Evolutionary conservation across 2,329 filamentous ascomycete genomes (phyloP).

Genomic region (Exophiala calicioides): DNA sequence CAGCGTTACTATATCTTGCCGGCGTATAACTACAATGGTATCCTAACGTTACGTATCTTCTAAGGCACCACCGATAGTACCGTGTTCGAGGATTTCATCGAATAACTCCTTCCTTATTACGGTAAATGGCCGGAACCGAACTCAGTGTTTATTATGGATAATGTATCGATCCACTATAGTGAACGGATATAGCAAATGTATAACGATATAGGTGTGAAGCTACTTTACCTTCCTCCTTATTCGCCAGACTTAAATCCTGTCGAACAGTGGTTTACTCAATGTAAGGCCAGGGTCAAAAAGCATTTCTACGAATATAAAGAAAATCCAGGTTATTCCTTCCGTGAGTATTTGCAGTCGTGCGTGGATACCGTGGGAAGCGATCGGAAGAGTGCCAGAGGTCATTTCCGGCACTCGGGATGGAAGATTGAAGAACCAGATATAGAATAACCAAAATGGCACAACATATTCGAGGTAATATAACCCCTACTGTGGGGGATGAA

Average conservation of each 20-base stretch:
- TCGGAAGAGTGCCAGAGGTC: slow-evolving; percentile 9
- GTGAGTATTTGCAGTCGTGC: slow-evolving; percentile 35
- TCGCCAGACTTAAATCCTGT: slow-evolving; percentile 42
- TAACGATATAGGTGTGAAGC: slow-evolving; percentile 35
- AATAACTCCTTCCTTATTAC: slow-evolving; percentile 35
- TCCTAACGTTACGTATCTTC: slow-evolving; percentile 35
- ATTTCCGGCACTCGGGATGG: slow-evolving; percentile 14
- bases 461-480: too few species aligned
- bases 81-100: slow-evolving; percentile 33
- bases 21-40: slow-evolving; percentile 29
- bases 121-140: slow-evolving; percentile 29
- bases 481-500: too few species aligned
- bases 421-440: slow-evolving; percentile 10
- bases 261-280: slow-evolving; percentile 40
- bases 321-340: slow-evolving; percentile 30
- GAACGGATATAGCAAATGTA: slow-evolving; percentile 37
- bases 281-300: slow-evolving; percentile 39
- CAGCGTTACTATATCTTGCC: slow-evolving; percentile 36
- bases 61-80: slow-evolving; percentile 35
- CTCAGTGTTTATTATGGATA: slow-evolving; percentile 40
- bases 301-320: slow-evolving; percentile 32
- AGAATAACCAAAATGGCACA: background rate
- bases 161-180: slow-evolving; percentile 34
- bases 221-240: slow-evolving; percentile 40
- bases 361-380: slow-evolving; percentile 8